Evolutionary conservation across 139 green algal species (phyloP).

Genomic region (Closterium sp.): DNA sequence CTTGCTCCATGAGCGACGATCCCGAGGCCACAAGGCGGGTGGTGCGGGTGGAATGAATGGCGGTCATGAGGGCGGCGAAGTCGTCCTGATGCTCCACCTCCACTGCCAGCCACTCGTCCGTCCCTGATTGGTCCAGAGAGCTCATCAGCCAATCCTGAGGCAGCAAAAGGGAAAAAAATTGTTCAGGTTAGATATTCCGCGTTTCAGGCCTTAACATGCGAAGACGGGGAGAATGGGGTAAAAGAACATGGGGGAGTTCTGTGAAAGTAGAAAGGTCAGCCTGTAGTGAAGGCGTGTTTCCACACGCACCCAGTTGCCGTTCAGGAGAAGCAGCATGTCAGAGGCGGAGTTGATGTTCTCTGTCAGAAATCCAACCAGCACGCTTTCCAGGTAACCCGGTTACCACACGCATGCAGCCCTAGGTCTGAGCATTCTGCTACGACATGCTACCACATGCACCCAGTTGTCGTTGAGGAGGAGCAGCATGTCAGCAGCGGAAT

Average conservation of each 20-base stretch:
- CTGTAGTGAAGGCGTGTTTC: no score
- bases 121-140: neutral
- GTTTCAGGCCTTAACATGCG: no score
- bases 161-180: neutral
- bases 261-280: neutral
- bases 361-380: no score
- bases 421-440: no score
- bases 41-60: neutral
- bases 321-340: no score
- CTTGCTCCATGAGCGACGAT: neutral
- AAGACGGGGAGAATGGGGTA: neutral
- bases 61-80: neutral
- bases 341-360: no score
- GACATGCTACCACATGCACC: no score
- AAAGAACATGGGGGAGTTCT: neutral
- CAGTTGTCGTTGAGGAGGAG: slow-evolving; percentile 1
- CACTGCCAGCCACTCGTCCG: neutral
- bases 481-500: no score
- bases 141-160: slow-evolving; percentile 2
- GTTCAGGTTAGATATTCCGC: no score
- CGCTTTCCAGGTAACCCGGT: no score
- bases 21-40: neutral
- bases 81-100: neutral
- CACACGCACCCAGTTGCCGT: no score
- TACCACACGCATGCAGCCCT: no score